Conservation (phyloP, 2,329 filamentous ascomycete genomes). For the Aspergillus tamarii region DNA sequence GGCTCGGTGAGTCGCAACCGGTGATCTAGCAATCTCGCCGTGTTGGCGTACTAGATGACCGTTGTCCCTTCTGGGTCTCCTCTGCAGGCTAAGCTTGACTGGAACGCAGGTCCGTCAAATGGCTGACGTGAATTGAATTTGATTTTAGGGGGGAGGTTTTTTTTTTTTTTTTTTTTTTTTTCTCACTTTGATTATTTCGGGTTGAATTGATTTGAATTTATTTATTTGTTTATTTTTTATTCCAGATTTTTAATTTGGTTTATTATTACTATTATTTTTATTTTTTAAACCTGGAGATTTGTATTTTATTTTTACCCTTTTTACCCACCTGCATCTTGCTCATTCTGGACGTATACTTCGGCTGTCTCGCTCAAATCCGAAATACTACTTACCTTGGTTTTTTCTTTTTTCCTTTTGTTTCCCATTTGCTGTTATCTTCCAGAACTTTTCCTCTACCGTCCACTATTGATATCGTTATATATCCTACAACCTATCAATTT, state of each 20-base stretch:
- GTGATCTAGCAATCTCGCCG: slow-evolving; percentile 18
- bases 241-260: neutral
- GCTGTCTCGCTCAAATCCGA: slow-evolving; percentile 19
- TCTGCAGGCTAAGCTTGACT: slow-evolving; percentile 31
- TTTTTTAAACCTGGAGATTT: neutral
- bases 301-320: slow-evolving; percentile 9
- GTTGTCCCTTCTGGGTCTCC: slow-evolving; percentile 16
- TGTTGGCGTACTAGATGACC: slow-evolving; percentile 14
- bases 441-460: slow-evolving; percentile 22
- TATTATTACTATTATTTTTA: neutral
- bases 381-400: slow-evolving; percentile 11
- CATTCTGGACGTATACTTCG: slow-evolving; percentile 20
- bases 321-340: slow-evolving; percentile 26
- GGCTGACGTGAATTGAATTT: slow-evolving; percentile 15
- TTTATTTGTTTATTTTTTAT: neutral
- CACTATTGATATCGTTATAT: slow-evolving; percentile 15
- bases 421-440: slow-evolving; percentile 12
- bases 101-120: slow-evolving; percentile 29
- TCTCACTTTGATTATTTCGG: neutral
- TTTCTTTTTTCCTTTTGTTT: slow-evolving; percentile 2
- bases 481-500: slow-evolving; percentile 18
- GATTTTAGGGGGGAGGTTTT: neutral
- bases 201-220: neutral
- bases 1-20: slow-evolving; percentile 22
- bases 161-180: no score